These are phyloP conservation scores for Talaromyces sp. DNA, from an alignment of 2,329 filamentous ascomycete genomes.

Conservation along the genomic window DNA sequence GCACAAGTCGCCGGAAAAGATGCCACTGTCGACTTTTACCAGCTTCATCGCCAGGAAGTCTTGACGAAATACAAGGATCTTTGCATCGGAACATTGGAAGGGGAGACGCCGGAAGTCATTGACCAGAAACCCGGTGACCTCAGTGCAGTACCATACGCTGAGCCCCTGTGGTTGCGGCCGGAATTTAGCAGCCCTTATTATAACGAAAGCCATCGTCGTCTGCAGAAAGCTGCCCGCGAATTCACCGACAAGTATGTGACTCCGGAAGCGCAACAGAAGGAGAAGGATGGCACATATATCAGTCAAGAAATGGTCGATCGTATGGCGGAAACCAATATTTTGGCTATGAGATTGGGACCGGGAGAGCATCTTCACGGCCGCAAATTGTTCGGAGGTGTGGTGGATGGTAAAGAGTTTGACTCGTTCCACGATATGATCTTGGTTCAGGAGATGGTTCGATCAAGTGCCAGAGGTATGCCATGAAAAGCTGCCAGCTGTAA, in stretches of 20 bases:
- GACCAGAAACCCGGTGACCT: constrained; percentile 67
- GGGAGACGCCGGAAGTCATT: constrained; percentile 71
- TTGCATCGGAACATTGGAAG: constrained; percentile 69
- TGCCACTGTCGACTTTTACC: constrained; percentile 81
- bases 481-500: background rate
- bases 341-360: constrained; percentile 79
- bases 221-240: constrained; percentile 66
- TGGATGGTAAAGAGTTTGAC: constrained; percentile 77
- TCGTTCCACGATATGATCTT: constrained; percentile 81
- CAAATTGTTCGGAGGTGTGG: constrained; percentile 62
- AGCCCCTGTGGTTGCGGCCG: constrained; percentile 76
- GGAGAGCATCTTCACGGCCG: constrained; percentile 76
- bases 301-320: constrained; percentile 67
- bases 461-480: constrained; percentile 59
- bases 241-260: constrained; percentile 70
- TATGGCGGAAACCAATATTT: constrained; percentile 69
- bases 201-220: constrained; percentile 65
- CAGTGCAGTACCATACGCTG: constrained; percentile 74
- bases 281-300: constrained; percentile 69
- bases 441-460: constrained; percentile 66
- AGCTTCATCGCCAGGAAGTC: constrained; percentile 88
- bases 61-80: constrained; percentile 72
- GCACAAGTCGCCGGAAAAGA: constrained; percentile 77
- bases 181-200: constrained; percentile 78
- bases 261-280: constrained; percentile 72